Conservation (phyloP, 768 basidiomycete genomes). For the Rhodotorula babjevae region DNA sequence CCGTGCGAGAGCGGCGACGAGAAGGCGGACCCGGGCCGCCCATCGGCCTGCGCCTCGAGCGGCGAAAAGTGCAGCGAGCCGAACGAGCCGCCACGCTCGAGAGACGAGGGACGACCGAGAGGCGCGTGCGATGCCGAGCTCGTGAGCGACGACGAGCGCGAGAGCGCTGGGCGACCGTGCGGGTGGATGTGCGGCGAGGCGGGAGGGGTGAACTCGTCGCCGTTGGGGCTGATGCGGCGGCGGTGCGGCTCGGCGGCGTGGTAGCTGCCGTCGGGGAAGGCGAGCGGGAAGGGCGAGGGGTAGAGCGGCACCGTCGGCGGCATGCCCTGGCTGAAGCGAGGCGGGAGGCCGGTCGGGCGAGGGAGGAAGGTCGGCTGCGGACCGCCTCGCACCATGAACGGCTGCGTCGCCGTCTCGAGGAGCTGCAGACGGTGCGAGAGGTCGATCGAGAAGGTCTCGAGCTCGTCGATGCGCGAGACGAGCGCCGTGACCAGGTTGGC, state of each 20-base stretch:
- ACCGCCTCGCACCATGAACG: neutral
- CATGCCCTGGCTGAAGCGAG: neutral
- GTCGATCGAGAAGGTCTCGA: neutral
- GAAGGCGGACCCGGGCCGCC: too few species aligned
- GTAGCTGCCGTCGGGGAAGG: neutral
- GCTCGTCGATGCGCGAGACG: neutral
- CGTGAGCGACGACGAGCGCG: neutral
- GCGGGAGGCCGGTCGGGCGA: neutral
- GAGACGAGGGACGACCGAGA: too few species aligned
- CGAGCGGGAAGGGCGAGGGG: neutral
- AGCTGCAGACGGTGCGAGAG: neutral
- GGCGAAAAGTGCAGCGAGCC: neutral
- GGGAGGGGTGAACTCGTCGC: conserved; percentile 8
- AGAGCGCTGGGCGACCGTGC: neutral
- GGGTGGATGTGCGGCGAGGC: neutral
- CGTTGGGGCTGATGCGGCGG: neutral
- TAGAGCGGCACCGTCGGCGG: neutral
- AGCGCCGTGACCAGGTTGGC: neutral
- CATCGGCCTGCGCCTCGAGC: neutral
- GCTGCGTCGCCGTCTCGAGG: neutral
- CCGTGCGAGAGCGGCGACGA: too few species aligned
- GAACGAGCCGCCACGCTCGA: neutral
- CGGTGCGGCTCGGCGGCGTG: too few species aligned
- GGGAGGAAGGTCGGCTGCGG: neutral
- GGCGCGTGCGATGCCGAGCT: neutral